Conservation (phyloP, 1,284 basidiomycete genomes). For the Marasmius tenuissimus region DNA sequence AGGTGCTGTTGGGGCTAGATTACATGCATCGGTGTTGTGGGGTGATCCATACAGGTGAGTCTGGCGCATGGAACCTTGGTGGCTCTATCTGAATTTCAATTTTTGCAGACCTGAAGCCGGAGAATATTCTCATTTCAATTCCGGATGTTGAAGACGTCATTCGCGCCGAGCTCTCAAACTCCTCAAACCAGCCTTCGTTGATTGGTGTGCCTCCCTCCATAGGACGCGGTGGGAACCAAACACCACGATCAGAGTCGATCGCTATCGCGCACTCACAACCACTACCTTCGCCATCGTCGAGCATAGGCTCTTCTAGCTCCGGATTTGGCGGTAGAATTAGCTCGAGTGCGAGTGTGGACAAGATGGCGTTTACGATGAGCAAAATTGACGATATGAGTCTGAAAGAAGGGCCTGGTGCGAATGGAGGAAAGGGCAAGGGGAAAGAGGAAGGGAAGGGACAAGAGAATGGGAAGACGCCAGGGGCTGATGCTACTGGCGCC, state of each 20-base stretch:
- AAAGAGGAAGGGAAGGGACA: constrained; percentile 45
- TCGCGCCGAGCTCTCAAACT: constrained; percentile 76
- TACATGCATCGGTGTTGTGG: constrained; percentile 98
- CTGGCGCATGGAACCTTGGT: neutral
- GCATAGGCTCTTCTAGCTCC: constrained; percentile 60
- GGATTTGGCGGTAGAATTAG: neutral
- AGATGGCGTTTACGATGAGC: constrained; percentile 92
- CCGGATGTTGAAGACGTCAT: constrained; percentile 97
- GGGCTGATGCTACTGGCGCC: constrained; percentile 17
- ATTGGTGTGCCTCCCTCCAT: constrained; percentile 95
- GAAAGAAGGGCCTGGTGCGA: constrained; percentile 19
- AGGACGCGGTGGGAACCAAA: constrained; percentile 96
- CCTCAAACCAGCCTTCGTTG: constrained; percentile 52
- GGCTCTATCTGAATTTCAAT: constrained; percentile 13
- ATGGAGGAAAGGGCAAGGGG: constrained; percentile 21
- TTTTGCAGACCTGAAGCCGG: constrained; percentile 86
- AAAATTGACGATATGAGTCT: constrained; percentile 51
- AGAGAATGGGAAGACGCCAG: constrained; percentile 32
- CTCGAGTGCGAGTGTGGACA: constrained; percentile 60
- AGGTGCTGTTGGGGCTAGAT: constrained; percentile 92
- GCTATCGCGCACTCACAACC: constrained; percentile 96
- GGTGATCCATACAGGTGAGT: constrained; percentile 84
- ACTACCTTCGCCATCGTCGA: constrained; percentile 77
- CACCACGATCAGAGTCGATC: constrained; percentile 84
- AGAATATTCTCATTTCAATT: constrained; percentile 97